Percentiles rank a stretch among this genome's conserved stretches.
Evolutionary conservation across 768 basidiomycete genomes (phyloP).

Genomic region (Boletus tomentosulus): DNA sequence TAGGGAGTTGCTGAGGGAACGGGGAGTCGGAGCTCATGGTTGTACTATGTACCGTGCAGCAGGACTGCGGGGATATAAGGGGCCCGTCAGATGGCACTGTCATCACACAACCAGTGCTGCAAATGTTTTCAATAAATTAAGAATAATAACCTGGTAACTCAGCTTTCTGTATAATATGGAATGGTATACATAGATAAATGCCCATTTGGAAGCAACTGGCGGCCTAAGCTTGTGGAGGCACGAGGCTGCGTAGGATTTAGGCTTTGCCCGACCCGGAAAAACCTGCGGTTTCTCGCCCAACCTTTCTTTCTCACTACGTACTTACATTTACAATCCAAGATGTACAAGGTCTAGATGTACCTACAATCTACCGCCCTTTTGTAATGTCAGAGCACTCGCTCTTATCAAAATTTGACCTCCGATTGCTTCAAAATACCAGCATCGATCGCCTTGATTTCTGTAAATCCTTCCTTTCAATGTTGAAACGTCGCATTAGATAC

Average conservation of each 20-base stretch:
- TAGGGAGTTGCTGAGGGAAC: slow-evolving; percentile 27
- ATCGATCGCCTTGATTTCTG: slow-evolving; percentile 31
- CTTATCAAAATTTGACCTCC: slow-evolving; percentile 16
- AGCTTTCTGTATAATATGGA: not conserved
- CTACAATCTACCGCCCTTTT: not conserved
- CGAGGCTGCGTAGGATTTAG: too few relatives aligned
- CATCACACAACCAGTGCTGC: not conserved
- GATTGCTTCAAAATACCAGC: slow-evolving; percentile 23
- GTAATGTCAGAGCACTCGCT: not conserved
- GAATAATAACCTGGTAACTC: not conserved
- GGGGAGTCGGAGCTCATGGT: slow-evolving; percentile 15
- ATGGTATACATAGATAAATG: too few relatives aligned
- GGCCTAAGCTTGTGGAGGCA: too few relatives aligned
- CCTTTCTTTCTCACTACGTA: too few relatives aligned
- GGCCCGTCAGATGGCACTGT: not conserved
- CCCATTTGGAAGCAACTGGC: too few relatives aligned
- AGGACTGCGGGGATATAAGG: not conserved
- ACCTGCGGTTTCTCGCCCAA: too few relatives aligned
- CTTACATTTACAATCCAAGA: too few relatives aligned
- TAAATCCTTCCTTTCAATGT: not conserved
- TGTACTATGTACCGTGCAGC: not conserved
- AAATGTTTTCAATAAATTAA: not conserved
- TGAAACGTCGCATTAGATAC: not conserved
- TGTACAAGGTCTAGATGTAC: too few relatives aligned
- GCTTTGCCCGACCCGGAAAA: too few relatives aligned